A percentile compares a stretch with the other conserved stretches of the same genome.
phyloP scores from a whole-genome alignment of 768 basidiomycete species.

The Boletus tomentosulus region DNA sequence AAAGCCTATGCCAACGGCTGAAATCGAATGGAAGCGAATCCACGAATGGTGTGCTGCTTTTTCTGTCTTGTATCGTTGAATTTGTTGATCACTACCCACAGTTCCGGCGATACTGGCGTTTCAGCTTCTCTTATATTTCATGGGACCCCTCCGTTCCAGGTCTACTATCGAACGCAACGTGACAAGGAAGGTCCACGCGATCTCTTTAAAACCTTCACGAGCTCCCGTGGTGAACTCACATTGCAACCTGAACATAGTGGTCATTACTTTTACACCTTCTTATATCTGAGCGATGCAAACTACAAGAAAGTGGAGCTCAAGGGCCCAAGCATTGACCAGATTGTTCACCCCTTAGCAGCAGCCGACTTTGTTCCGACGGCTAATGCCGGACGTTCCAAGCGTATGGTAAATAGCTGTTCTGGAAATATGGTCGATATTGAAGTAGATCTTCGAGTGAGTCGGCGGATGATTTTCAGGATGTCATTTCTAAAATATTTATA shows the following conservation, averaged over 20 bases:
- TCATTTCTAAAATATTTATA: conserved; percentile 3
- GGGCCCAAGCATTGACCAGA: conserved; percentile 77
- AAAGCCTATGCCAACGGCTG: conserved; percentile 71
- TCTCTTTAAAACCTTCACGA: conserved; percentile 53
- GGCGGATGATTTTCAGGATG: background rate
- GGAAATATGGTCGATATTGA: conserved; percentile 72
- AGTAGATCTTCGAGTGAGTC: conserved; percentile 71
- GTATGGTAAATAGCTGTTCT: conserved; percentile 70
- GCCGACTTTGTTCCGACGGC: conserved; percentile 58
- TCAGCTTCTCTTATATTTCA: conserved; percentile 81
- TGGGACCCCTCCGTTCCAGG: conserved; percentile 85
- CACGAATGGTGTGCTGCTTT: conserved; percentile 66
- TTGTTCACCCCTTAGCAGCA: conserved; percentile 84
- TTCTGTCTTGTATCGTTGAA: conserved; percentile 3
- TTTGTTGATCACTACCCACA: conserved; percentile 25
- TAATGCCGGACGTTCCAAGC: conserved; percentile 43
- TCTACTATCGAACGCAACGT: conserved; percentile 72
- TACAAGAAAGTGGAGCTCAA: conserved; percentile 74
- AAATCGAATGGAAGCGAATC: conserved; percentile 85
- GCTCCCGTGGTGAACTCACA: conserved; percentile 76
- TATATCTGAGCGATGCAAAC: conserved; percentile 74
- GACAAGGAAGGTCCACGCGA: conserved; percentile 63
- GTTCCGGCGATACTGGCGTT: conserved; percentile 89
- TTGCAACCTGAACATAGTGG: conserved; percentile 88
- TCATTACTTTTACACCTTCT: conserved; percentile 81